These are phyloP conservation scores for Scolecobasidium constrictum DNA, from an alignment of 2,329 filamentous ascomycete genomes.

Conservation along the genomic window DNA sequence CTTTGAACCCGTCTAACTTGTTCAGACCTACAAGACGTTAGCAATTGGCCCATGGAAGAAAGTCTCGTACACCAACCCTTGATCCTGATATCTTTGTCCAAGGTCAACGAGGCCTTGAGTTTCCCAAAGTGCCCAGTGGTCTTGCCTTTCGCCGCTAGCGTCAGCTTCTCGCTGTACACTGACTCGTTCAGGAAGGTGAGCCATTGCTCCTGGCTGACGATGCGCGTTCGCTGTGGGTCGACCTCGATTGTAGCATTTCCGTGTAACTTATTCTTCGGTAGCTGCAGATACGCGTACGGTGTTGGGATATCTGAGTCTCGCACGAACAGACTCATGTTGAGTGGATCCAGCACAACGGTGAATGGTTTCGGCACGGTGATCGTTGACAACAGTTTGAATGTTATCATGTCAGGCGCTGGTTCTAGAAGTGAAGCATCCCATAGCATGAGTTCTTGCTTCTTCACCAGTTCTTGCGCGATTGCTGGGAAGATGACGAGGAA, in stretches of 20 bases:
- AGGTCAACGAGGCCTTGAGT: not conserved
- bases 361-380: not conserved
- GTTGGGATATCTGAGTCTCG: not conserved
- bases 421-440: not conserved
- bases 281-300: not conserved
- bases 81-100: not conserved
- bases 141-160: not conserved
- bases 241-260: not conserved
- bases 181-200: not conserved
- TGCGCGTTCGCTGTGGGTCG: not conserved
- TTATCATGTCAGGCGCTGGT: not conserved
- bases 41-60: not conserved
- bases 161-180: not conserved
- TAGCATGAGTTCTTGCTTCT: not conserved
- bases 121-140: not conserved
- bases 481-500: not conserved
- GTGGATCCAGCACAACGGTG: not conserved
- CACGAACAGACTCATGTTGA: not conserved
- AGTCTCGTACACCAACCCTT: not conserved
- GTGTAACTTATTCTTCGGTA: not conserved
- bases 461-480: not conserved
- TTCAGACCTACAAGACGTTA: not conserved
- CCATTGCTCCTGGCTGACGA: not conserved
- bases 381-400: not conserved
- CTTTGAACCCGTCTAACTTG: not conserved